Base-by-base conservation (phyloP, 1,284 basidiomycete genomes). In the Ceraceosorus guamensis region DNA sequence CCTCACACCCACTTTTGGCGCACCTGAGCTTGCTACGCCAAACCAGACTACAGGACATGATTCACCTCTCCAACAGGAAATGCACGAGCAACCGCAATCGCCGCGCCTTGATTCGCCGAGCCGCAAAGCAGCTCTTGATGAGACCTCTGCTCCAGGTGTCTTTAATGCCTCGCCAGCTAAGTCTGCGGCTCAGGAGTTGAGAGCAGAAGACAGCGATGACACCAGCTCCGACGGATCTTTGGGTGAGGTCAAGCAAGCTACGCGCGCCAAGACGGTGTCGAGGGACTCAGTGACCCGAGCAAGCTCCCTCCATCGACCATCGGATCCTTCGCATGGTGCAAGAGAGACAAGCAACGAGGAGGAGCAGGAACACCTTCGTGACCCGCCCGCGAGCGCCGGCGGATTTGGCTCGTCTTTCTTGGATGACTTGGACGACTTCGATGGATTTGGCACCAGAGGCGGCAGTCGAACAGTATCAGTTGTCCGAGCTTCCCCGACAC, bases 371-470 rank as follows among this genome's bases (percentile, higher is more conserved):
- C 10, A 6, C 30, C 48, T 32, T 10, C 18, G 6, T 32, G 13
- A 6, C 6, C 11, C 31, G 32, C 11, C 34, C 14, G 34, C 3
- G 53, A n/a, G n/a, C n/a, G 53, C n/a, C 14, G 53, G 50, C 13
- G 52, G 13, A 37, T 6, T 37, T 7, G 56, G 56, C 30, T 46
- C 32, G 34, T 61, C 58, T 1, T 62, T 62, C 52, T 48, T 62
- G 5, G 60, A 62, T 33, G 57, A 60, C 24, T 18, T 62, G 7
- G 57, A 60, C 13, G 52, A 47, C 31, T 35, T 55, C 6, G 60
- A 62, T 31, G 57, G 57, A 4, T 60, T 60, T 18, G 30, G 30
- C 6, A 34, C n/a, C n/a, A n/a, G n/a, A n/a, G n/a, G n/a, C n/a
- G n/a, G n/a, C n/a, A n/a, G n/a, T n/a, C n/a, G n/a, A n/a, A n/a